Evolutionary conservation across 2,329 filamentous ascomycete species (phyloP), one percentile per base, ranked within the genome.

Genomic region (Monosporascus sp.): DNA sequence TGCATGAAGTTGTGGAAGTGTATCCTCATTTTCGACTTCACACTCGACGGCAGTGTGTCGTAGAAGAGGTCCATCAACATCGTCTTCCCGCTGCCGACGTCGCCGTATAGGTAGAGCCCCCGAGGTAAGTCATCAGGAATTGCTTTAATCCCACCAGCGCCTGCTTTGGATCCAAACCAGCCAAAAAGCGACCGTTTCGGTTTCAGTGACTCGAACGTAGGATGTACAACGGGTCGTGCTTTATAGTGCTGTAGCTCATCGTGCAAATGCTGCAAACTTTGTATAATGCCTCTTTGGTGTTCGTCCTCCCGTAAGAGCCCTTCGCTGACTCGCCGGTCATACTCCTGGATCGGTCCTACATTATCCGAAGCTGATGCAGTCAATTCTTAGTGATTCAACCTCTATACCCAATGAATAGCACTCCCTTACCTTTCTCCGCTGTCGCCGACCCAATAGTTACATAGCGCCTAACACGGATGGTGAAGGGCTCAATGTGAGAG

Each of bases 1-100:
- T 97, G 94, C 94, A 99, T 99, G 76, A 99, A 99, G 70, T 96
- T 96, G 76, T 97, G 91, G 72, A 99, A 99, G 75, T 99, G 94
- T 65, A 99, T 97, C 47, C 94, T 82, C 47, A 87, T 95, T 75
- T 96, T 97, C 34, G 84, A 83, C 53, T 78, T 81, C 59, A 97
- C 91, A 54, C 87, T 86, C 17, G 76, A 69, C 0, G 94, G 94
- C 22, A 97, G 76, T 0, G 93, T 97, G 59, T 97, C 92, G 74
- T 92, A 96, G 71, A 97, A 97, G 48, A 99, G 77, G 68, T 99
- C 93, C 94, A 99, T 99, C 67, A 99, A 78, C 94, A 99, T 99
- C 2, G 94, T 99, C 79, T 99, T 99, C 57, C 94, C 94, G 64
- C 90, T 95, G 41, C 94, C 94, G 2, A 99, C 94, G 68, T 99